A percentile compares a stretch with the other conserved stretches of the same genome.
Conservation (phyloP, 352 stramenopile species). For the Elongisporangium undulatum region DNA sequence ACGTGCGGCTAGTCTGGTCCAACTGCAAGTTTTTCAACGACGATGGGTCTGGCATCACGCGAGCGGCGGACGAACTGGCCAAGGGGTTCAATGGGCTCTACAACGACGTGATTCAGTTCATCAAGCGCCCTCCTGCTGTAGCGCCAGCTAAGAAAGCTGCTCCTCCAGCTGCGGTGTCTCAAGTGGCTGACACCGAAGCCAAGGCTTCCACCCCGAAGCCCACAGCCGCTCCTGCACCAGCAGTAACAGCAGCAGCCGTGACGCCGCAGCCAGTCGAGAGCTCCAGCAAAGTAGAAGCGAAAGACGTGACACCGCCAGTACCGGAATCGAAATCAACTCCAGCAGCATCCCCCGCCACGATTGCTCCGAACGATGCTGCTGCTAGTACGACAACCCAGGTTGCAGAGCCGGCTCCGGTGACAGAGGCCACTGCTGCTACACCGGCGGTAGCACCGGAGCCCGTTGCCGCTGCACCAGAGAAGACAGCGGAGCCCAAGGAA, state of each 20-base stretch:
- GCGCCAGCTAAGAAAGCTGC: not conserved
- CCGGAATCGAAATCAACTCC: not conserved
- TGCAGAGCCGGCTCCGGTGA: not conserved
- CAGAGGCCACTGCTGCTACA: not conserved
- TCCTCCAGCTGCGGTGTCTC: not conserved
- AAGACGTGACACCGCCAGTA: not conserved
- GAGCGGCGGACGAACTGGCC: slow-evolving; percentile 63
- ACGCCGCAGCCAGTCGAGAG: not conserved
- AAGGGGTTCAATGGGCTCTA: slow-evolving; percentile 61
- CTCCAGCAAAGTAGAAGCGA: not conserved
- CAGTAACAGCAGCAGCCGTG: not conserved
- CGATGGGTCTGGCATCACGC: slow-evolving; percentile 72
- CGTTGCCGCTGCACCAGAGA: not conserved
- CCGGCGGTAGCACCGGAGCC: not conserved
- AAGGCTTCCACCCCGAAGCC: not conserved
- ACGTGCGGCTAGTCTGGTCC: slow-evolving; percentile 77
- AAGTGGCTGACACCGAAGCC: not conserved
- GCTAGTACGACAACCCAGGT: not conserved
- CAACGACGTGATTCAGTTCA: slow-evolving; percentile 33
- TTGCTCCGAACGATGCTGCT: not conserved
- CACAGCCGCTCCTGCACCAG: not conserved
- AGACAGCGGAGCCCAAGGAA: not conserved
- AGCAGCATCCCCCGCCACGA: not conserved
- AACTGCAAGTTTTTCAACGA: slow-evolving; percentile 88
- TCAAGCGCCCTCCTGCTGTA: not conserved